Evolutionary conservation across 495 filamentous ascomycete genomes (phyloP), one percentile per base, ranked within the genome.

Genomic region (Cercophora sp.): DNA sequence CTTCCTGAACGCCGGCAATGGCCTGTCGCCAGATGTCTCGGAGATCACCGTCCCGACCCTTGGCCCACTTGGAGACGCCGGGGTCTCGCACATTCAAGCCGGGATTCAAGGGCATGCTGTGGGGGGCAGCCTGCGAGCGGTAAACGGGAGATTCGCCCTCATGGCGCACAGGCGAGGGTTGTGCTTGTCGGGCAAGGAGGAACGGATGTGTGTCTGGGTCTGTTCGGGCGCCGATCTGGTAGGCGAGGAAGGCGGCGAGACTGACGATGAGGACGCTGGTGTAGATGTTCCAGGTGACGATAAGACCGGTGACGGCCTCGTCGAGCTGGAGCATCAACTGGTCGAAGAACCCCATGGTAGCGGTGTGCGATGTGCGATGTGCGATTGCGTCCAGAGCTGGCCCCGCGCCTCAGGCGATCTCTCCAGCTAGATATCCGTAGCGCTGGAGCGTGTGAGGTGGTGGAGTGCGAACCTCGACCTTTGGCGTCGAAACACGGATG

Each of bases 151-250:
- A 93, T 65, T 96, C 85, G 53, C 89, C 87, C 24, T 86, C 78
- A 50, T 92, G 83, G 56, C 94, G 83, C 24, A 99, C 85, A 5
- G 85, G 81, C 9, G 87, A 85, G 32, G 84, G 73, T 43, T 84
- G 78, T 23, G 88, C 81, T 70, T 97, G 93, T 29, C 93, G 84
- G 44, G 87, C 84, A 32, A 99, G 84, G 19, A 96, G 79, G 59
- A 95, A 82, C 5, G 93, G 94, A 66, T 97, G 92, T 8, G 86
- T 85, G 70, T 97, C 93, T 1, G 94, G 88, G 29, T 96, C 90
- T 26, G 69, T 66, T 16, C 65, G 65, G 34, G 66, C 72, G 36
- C 68, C 58, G 44, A 78, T 61, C 49, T 73, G 82, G 60, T 88
- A 87, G 8, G 72, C 67, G 23, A 76, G 24, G 25, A 78, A 54